Evolutionary conservation across 2,329 filamentous ascomycete species (phyloP).

Genomic region (Sarocladium strictum): DNA sequence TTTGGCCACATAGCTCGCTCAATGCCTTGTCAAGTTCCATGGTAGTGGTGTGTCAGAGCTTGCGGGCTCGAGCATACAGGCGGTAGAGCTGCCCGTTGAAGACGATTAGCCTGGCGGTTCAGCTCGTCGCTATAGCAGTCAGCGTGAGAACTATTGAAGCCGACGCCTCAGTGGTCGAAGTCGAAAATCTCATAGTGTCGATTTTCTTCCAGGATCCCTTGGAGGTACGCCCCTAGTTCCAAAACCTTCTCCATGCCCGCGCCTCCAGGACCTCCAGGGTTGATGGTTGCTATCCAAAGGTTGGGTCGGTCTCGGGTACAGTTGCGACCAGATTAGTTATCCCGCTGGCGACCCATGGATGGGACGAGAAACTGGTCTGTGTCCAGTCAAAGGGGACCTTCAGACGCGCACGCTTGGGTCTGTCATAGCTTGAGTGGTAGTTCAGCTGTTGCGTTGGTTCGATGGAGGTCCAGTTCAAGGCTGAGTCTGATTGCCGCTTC

Average conservation of each 20-base stretch:
- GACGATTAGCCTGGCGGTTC: conserved; percentile 16
- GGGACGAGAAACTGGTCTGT: conserved; percentile 16
- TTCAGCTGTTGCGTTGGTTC: conserved; percentile 27
- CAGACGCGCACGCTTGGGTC: conserved; percentile 34
- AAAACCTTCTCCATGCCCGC: conserved; percentile 29
- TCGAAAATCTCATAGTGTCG: conserved; percentile 34
- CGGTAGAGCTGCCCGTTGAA: background rate
- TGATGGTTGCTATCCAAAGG: conserved; percentile 35
- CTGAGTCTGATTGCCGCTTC: background rate
- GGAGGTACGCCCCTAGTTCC: conserved; percentile 21
- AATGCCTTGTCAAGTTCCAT: background rate
- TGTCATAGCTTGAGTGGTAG: conserved; percentile 34
- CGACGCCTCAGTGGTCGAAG: conserved; percentile 39
- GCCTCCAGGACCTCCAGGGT: conserved; percentile 39
- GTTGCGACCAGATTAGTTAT: conserved; percentile 33
- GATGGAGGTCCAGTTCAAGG: conserved; percentile 31
- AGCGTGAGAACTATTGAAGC: conserved; percentile 27
- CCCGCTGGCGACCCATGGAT: conserved; percentile 30
- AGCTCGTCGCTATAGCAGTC: conserved; percentile 31
- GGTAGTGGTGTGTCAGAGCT: background rate
- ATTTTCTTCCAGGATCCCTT: conserved; percentile 20
- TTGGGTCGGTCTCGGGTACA: conserved; percentile 29
- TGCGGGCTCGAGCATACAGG: background rate
- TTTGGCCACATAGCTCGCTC: background rate
- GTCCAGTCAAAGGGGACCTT: conserved; percentile 38